A percentile compares a stretch with the other conserved stretches of the same genome.
Conservation (phyloP, 768 basidiomycete genomes). For the Hericium erinaceus region DNA sequence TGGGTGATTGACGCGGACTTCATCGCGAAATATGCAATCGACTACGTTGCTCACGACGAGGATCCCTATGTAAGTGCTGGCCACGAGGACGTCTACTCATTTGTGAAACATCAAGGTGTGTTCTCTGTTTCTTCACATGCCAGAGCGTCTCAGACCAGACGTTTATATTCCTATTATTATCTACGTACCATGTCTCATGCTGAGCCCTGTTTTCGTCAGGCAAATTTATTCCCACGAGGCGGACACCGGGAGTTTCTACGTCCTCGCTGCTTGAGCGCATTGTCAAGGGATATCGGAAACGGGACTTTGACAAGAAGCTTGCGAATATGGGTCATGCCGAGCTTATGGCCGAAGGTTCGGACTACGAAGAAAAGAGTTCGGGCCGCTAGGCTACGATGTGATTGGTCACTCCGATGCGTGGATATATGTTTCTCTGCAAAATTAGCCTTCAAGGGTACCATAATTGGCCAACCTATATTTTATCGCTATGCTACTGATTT, state of each 20-base stretch:
- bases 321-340: conserved; percentile 78
- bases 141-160: conserved; percentile 70
- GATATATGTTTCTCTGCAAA: too few species aligned
- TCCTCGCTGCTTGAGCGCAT: conserved; percentile 90
- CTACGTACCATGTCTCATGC: neutral
- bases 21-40: conserved; percentile 77
- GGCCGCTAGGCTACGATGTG: neutral
- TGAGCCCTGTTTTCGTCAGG: conserved; percentile 35
- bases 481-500: too few species aligned
- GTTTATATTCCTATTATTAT: neutral
- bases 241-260: conserved; percentile 92
- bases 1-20: conserved; percentile 85
- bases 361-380: conserved; percentile 20
- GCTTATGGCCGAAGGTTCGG: conserved; percentile 49
- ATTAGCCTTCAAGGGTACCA: too few species aligned
- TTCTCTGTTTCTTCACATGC: conserved; percentile 35
- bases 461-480: too few species aligned
- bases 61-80: conserved; percentile 76
- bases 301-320: conserved; percentile 84
- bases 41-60: conserved; percentile 97
- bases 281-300: conserved; percentile 74
- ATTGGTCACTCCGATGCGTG: too few species aligned
- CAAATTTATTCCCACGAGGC: conserved; percentile 89
- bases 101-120: conserved; percentile 72
- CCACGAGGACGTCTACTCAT: conserved; percentile 77